Percentiles rank a stretch among this genome's conserved stretches.
Evolutionary conservation across 495 filamentous ascomycete species (phyloP).

Genomic region (Zalerion maritima): DNA sequence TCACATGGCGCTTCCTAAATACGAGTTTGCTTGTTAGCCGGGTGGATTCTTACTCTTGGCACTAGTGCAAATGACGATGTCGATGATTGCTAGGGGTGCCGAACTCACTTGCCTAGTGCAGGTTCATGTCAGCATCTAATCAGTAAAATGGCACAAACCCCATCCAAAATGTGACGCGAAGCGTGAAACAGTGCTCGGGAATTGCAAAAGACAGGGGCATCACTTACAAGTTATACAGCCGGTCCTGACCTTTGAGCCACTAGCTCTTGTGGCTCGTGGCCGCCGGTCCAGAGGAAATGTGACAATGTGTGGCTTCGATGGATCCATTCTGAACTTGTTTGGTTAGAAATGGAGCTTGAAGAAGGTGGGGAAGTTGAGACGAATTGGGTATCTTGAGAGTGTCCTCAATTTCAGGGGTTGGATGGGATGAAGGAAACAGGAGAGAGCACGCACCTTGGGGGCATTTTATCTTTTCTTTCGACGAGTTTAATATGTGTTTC

Average conservation of each 20-base stretch:
- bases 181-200: neutral
- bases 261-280: slow-evolving; percentile 13
- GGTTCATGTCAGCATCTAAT: neutral
- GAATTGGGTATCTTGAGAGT: too few relatives aligned
- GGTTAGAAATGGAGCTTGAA: too few relatives aligned
- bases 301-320: slow-evolving; percentile 9
- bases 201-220: neutral
- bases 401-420: too few relatives aligned
- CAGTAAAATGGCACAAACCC: slow-evolving; percentile 1
- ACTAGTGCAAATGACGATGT: neutral
- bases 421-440: too few relatives aligned
- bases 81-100: neutral
- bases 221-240: slow-evolving; percentile 36
- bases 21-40: too few relatives aligned
- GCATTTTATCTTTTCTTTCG: too few relatives aligned
- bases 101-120: slow-evolving; percentile 13
- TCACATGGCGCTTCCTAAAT: slow-evolving; percentile 36
- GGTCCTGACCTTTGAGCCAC: slow-evolving; percentile 24
- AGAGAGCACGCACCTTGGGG: too few relatives aligned
- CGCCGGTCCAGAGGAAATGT: slow-evolving; percentile 14
- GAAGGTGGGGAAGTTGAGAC: too few relatives aligned
- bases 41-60: too few relatives aligned
- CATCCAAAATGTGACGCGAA: slow-evolving; percentile 1
- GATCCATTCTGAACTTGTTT: too few relatives aligned
- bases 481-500: too few relatives aligned